Base-by-base conservation (phyloP, 495 filamentous ascomycete species). In the Daldinia childiae region DNA sequence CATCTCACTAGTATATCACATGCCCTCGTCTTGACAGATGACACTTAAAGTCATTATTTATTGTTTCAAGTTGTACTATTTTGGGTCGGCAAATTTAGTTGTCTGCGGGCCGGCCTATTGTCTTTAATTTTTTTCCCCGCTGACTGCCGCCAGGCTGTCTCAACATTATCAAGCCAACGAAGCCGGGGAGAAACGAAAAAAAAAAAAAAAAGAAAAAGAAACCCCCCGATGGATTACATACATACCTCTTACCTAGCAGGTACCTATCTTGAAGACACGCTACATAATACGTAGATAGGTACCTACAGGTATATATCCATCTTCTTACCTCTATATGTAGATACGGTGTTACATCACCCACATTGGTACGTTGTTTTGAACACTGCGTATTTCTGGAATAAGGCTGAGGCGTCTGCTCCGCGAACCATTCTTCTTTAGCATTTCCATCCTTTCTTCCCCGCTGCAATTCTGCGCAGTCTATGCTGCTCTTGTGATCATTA, bases 21-120 rank as follows among this genome's bases (percentile, higher is more conserved):
- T 21, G 17, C 19, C 50, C 26, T 30, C 24, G 50, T 27, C 50
- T 54, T 54, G 14, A 57, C 54, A 6, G 17, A 36, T 24, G 19
- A 58, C 30, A 17, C 52, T 57, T 32, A 34, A 38, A 11, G 12
- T 17, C n/a, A 8, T 50, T 15, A 52, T 66, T 65, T 62, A 8
- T 50, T 15, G 58, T 66, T 65, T 62, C 63, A 64, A 38, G 43
- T 58, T 54, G 26, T 57, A 29, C 39, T 71, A 62, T 71, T 66
- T 71, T 58, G 30, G 59, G 55, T 41, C 41, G 24, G 15, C 59
- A 58, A 60, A 41, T 65, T 38, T 61, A 62, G 52, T n/a, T 45
- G 36, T 29, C 11, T 60, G 48, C 68, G 14, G 24, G 24, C 56
- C 38, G 48, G 48, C 6, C 15, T 39, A 27, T 7, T 45, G 55